Evolutionary conservation across 176 grass and related monocot species (phyloP).

Genomic region (Phyllostachys edulis): DNA sequence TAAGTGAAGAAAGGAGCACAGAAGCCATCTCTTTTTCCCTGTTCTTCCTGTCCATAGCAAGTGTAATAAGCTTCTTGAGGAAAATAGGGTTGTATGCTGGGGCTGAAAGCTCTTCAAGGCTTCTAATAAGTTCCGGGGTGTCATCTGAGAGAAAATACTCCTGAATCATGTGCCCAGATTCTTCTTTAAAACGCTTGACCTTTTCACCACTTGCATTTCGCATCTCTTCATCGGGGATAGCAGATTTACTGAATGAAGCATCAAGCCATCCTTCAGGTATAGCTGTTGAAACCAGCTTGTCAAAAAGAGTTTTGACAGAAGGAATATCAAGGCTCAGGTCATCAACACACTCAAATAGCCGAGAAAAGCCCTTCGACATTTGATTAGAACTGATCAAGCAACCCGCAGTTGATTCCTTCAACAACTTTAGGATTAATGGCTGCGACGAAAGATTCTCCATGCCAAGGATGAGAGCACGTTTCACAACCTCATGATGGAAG

Average conservation of each 20-base stretch:
- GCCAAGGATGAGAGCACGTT: constrained; percentile 59
- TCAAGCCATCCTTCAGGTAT: constrained; percentile 74
- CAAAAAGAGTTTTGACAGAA: constrained; percentile 58
- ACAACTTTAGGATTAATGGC: constrained; percentile 55
- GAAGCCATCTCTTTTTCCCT: constrained; percentile 91
- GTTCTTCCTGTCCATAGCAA: constrained; percentile 82
- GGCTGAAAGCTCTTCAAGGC: constrained; percentile 68
- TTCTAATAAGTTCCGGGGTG: constrained; percentile 71
- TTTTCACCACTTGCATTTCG: constrained; percentile 42
- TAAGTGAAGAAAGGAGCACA: constrained; percentile 71
- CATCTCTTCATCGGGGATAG: constrained; percentile 26
- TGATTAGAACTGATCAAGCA: constrained; percentile 83
- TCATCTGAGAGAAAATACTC: constrained; percentile 91
- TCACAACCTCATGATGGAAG: constrained; percentile 91
- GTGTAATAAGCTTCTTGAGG: constrained; percentile 71
- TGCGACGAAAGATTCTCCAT: constrained; percentile 61
- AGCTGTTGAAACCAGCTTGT: constrained; percentile 58
- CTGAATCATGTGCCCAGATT: constrained; percentile 73
- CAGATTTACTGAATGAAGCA: constrained; percentile 45
- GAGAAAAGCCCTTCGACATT: constrained; percentile 76
- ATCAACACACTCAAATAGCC: constrained; percentile 61
- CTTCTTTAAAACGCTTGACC: constrained; percentile 65
- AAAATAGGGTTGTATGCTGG: constrained; percentile 78
- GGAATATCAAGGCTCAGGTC: constrained; percentile 83
- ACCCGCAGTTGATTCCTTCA: constrained; percentile 59